Percentiles rank a stretch among this genome's conserved stretches.
These are phyloP conservation scores for Cladophialophora carrionii DNA, from an alignment of 2,329 filamentous ascomycete species.

Conservation along the genomic window DNA sequence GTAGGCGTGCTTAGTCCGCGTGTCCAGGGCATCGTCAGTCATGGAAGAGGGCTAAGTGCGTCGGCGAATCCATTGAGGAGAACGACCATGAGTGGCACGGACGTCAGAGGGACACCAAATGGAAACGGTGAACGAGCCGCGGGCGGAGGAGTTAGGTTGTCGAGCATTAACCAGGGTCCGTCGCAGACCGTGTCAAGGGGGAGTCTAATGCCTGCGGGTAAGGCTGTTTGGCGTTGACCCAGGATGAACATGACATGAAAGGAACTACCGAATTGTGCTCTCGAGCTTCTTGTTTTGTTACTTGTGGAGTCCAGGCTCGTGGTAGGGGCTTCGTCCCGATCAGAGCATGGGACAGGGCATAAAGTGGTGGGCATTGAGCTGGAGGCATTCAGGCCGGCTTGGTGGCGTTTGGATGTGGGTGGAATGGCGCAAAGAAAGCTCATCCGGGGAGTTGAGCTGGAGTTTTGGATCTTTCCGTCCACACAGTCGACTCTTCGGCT, in stretches of 20 bases:
- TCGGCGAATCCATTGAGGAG: slow-evolving; percentile 54
- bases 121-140: slow-evolving; percentile 19
- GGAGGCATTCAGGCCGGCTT: background rate
- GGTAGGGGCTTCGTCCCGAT: background rate
- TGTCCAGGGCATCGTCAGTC: slow-evolving; percentile 33
- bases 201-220: slow-evolving; percentile 36
- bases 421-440: background rate
- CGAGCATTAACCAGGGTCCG: slow-evolving; percentile 18
- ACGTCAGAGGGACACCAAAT: slow-evolving; percentile 25
- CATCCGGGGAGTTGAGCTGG: background rate
- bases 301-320: background rate
- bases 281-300: background rate
- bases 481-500: background rate
- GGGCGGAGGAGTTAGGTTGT: slow-evolving; percentile 21
- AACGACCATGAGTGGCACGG: slow-evolving; percentile 35
- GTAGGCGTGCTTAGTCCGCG: slow-evolving; percentile 65
- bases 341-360: background rate
- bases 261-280: background rate
- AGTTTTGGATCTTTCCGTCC: background rate
- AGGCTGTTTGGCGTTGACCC: slow-evolving; percentile 36
- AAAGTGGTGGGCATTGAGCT: background rate
- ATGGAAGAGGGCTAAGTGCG: slow-evolving; percentile 41
- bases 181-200: slow-evolving; percentile 25
- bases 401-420: background rate
- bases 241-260: background rate